Conservation (phyloP, 306 rosid genomes). For the Corylus avellana region DNA sequence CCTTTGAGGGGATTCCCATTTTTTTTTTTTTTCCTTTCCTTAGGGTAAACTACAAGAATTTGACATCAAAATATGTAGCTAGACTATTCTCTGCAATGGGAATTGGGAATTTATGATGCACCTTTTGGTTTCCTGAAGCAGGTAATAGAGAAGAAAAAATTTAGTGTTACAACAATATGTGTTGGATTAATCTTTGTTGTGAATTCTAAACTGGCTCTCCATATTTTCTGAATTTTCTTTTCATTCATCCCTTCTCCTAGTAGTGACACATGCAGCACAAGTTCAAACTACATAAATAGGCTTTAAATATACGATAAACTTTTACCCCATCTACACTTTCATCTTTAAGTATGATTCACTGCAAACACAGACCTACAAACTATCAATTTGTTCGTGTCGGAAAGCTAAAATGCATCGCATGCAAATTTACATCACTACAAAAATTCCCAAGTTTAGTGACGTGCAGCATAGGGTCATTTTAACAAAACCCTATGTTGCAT, state of each 20-base stretch:
- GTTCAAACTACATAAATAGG: no score
- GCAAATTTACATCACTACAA: no score
- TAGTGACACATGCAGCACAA: no score
- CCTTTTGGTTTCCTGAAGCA: conserved; percentile 11
- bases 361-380: no score
- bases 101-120: conserved; percentile 7
- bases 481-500: no score
- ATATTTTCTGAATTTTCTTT: not conserved
- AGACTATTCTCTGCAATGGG: conserved; percentile 26
- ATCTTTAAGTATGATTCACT: no score
- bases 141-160: not conserved
- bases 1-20: conserved; percentile 26
- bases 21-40: conserved; percentile 21
- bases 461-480: no score
- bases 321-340: no score
- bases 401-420: no score
- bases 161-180: not conserved
- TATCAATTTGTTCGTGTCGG: no score
- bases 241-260: not conserved
- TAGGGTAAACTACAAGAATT: conserved; percentile 41
- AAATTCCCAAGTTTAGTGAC: no score
- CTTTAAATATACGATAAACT: no score
- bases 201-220: not conserved
- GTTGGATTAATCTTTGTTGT: not conserved
- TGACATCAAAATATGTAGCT: conserved; percentile 32